Conservation (phyloP, 1,284 basidiomycete genomes). For the Meira miltonrushii region DNA sequence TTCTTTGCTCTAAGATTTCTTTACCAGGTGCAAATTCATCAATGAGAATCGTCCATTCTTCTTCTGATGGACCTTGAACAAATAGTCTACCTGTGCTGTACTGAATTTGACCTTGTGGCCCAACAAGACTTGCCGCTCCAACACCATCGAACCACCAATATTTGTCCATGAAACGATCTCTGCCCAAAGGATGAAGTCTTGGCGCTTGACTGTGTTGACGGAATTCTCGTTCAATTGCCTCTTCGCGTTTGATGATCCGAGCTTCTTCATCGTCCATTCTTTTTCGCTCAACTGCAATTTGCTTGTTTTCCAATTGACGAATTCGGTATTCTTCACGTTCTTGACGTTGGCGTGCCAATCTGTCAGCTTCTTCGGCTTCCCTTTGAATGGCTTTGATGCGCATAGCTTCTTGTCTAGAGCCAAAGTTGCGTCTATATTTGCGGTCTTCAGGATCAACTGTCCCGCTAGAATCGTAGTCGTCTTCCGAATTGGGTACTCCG, state of each 20-base stretch:
- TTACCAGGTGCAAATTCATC: constrained; percentile 57
- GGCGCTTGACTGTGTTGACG: constrained; percentile 75
- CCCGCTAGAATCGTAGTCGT: neutral
- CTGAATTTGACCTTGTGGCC: constrained; percentile 58
- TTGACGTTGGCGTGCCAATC: constrained; percentile 22
- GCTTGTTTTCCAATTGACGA: constrained; percentile 36
- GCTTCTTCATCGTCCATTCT: constrained; percentile 67
- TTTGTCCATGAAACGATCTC: constrained; percentile 86
- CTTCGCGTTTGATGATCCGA: constrained; percentile 70
- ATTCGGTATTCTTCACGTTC: constrained; percentile 32
- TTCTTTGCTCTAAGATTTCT: constrained; percentile 54
- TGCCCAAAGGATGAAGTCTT: constrained; percentile 78
- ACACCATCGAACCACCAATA: constrained; percentile 99
- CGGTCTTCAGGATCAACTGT: neutral
- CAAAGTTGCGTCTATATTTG: constrained; percentile 25
- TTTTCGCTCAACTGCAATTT: constrained; percentile 31
- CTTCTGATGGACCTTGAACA: constrained; percentile 77
- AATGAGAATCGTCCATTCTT: constrained; percentile 47
- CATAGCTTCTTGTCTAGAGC: constrained; percentile 43
- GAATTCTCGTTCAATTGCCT: constrained; percentile 87
- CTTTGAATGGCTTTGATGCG: constrained; percentile 45
- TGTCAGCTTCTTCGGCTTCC: constrained; percentile 30
- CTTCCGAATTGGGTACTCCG: constrained; percentile 8
- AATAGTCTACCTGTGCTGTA: constrained; percentile 86
- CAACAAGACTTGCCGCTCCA: constrained; percentile 70